Percentiles rank a stretch among this genome's conserved stretches.
Conservation (phyloP, 2,329 filamentous ascomycete species). For the Fusarium udum region DNA sequence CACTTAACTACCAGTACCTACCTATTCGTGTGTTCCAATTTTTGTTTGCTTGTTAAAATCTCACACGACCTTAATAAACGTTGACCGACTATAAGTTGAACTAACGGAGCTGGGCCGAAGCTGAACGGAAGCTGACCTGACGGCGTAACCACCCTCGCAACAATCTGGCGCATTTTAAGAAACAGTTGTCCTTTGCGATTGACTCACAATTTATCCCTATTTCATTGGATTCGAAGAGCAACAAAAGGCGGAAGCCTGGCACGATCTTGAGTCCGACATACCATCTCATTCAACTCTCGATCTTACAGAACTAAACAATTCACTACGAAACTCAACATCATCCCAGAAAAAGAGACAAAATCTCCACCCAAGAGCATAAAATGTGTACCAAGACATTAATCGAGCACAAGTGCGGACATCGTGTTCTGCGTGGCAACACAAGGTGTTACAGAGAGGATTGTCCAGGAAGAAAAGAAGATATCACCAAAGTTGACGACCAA, state of each 20-base stretch:
- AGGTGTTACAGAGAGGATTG: slow-evolving; percentile 49
- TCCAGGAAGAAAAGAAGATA: slow-evolving; percentile 44
- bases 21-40: slow-evolving; percentile 8
- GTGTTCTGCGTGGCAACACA: slow-evolving; percentile 48
- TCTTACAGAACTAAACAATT: background rate
- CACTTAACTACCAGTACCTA: slow-evolving; percentile 12
- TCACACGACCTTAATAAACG: background rate
- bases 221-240: background rate
- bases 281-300: background rate
- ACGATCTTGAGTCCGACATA: background rate
- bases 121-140: slow-evolving; percentile 3
- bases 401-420: slow-evolving; percentile 51
- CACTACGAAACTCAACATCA: background rate
- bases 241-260: background rate
- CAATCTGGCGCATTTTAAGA: background rate
- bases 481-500: slow-evolving; percentile 45
- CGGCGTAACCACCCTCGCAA: slow-evolving; percentile 13
- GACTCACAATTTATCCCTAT: background rate
- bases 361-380: background rate
- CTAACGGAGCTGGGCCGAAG: background rate
- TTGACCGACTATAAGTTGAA: background rate
- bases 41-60: background rate
- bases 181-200: slow-evolving; percentile 2
- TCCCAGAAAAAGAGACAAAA: background rate
- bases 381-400: slow-evolving; percentile 50